Evolutionary conservation across 2,329 filamentous ascomycete genomes (phyloP), one percentile per base, ranked within the genome.

Genomic region (Salinomyces thailandicus): DNA sequence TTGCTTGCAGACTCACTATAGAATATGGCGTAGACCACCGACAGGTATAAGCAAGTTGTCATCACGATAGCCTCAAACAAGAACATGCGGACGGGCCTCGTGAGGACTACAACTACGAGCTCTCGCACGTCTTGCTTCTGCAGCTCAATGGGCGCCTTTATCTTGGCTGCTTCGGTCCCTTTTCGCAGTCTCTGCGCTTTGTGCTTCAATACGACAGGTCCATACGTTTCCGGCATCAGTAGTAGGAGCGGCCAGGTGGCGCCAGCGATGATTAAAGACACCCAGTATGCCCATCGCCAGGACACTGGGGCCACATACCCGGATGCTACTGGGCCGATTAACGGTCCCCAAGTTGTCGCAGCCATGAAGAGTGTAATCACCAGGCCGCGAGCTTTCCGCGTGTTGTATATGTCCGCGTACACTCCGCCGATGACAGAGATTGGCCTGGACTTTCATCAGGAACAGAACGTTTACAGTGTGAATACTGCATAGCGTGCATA

Each of bases 51-150:
- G 57, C 85, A 87, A 1, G 72, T 75, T 33, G 76, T 79, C 16
- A 77, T 66, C 5, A 89, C 81, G 33, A 89, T 81, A 33, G 79
- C 77, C 53, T 91, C 84, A 29, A 71, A 77, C 30, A 61, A 52
- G n/a, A 85, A 64, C 83, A 89, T 89, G 17, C 78, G 69, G 5
- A 86, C 58, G 0, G 84, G 83, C 0, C 83, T 65, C 1, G 77
- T 79, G 24, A 87, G 62, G 0, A 85, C 78, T n/a, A 81, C 73
- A 1, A 71, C 75, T n/a, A 77, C 55, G 35, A 84, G 68, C 46
- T 81, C 71, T 22, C 61, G 66, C 28, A 76, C 59, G 29, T 43
- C 46, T 30, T 68, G 68, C 18, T 71, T 68, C 35, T 68, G 75
- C 15, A 83, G 59, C 51, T 85, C 79, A 33, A 74, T 67, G 0